These are phyloP conservation scores for Eucalyptus sp. DNA, from an alignment of 345 rosid genomes.

Conservation along the genomic window DNA sequence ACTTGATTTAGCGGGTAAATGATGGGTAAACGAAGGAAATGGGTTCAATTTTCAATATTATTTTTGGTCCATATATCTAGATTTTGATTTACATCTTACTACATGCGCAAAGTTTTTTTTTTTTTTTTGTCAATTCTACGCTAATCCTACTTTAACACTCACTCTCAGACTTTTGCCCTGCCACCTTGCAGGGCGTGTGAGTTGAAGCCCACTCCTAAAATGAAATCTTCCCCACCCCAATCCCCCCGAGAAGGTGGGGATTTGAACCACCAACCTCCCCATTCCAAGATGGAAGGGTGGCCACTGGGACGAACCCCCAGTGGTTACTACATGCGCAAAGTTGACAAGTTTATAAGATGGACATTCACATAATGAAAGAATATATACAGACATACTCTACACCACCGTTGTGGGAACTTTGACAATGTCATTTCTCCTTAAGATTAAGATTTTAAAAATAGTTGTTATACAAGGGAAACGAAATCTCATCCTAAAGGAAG, in stretches of 20 bases:
- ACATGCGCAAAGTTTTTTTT: neutral
- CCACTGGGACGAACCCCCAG: too few relatives aligned
- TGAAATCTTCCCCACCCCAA: too few relatives aligned
- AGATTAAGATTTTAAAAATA: neutral
- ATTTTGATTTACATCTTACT: neutral
- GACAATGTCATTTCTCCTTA: neutral
- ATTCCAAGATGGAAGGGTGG: too few relatives aligned
- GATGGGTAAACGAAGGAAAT: neutral
- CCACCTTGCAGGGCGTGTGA: too few relatives aligned
- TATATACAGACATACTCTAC: neutral
- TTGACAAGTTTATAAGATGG: neutral
- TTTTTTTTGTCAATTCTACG: too few relatives aligned
- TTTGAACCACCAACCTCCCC: too few relatives aligned
- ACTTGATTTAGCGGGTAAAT: neutral
- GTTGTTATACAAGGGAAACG: neutral
- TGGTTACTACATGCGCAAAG: neutral
- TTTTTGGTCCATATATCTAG: neutral
- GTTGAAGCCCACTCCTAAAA: too few relatives aligned
- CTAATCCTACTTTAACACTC: too few relatives aligned
- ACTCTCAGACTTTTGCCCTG: too few relatives aligned
- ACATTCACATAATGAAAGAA: neutral
- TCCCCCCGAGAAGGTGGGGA: too few relatives aligned
- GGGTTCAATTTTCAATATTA: neutral
- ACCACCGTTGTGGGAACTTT: neutral
- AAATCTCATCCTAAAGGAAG: neutral